Evolutionary conservation across 2,329 filamentous ascomycete genomes (phyloP).

Genomic region (Venturia asperata): DNA sequence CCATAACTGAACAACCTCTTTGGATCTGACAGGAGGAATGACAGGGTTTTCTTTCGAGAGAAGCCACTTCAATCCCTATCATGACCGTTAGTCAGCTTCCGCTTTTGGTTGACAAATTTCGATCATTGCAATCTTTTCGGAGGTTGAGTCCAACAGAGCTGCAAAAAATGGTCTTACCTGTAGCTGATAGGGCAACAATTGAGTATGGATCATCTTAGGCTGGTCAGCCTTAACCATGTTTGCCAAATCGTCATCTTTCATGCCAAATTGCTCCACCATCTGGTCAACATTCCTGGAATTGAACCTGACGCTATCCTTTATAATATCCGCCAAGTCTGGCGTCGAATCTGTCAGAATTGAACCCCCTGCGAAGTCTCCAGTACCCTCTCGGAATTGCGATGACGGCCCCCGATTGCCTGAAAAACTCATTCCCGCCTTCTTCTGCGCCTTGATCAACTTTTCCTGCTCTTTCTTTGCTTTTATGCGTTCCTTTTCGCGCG

Average conservation of each 20-base stretch:
- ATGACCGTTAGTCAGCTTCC: not conserved
- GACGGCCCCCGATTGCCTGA: constrained; percentile 25
- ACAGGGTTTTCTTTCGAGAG: constrained; percentile 64
- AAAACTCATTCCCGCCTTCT: constrained; percentile 31
- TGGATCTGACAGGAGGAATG: constrained; percentile 52
- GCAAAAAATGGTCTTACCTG: constrained; percentile 31
- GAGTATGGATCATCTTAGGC: constrained; percentile 56
- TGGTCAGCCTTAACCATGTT: constrained; percentile 66
- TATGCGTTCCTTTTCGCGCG: constrained; percentile 24
- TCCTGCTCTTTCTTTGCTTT: constrained; percentile 42
- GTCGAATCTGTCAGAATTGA: constrained; percentile 26
- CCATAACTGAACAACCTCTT: constrained; percentile 71
- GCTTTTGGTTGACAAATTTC: too few relatives aligned
- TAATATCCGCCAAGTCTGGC: constrained; percentile 54
- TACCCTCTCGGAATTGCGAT: constrained; percentile 20
- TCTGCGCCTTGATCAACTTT: constrained; percentile 33
- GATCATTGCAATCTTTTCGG: not conserved
- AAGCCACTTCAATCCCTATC: constrained; percentile 69
- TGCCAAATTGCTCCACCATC: constrained; percentile 62
- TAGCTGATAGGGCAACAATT: constrained; percentile 71
- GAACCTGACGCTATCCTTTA: constrained; percentile 59
- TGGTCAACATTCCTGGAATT: constrained; percentile 58
- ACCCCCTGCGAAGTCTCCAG: constrained; percentile 30
- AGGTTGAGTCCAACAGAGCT: not conserved
- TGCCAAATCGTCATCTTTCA: constrained; percentile 61